Evolutionary conservation across 192 early-diverging fungal species (phyloP).

Genomic region (Linnemannia hyalina): DNA sequence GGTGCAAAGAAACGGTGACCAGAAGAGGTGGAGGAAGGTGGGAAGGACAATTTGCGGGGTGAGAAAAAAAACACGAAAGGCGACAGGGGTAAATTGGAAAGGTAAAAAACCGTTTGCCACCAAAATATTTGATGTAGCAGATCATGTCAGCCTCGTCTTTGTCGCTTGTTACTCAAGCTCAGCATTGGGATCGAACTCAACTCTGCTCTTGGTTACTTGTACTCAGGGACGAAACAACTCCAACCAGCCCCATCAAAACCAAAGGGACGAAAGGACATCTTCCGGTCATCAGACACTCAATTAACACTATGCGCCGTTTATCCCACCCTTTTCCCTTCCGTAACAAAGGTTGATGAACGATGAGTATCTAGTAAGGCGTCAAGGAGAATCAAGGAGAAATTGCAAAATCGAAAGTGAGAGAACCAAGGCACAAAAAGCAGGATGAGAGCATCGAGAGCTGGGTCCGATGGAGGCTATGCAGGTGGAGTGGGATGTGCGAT

Average conservation of each 20-base stretch:
- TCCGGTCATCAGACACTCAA: background rate
- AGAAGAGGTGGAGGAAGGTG: background rate
- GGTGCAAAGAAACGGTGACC: background rate
- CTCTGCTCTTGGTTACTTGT: background rate
- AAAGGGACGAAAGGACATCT: background rate
- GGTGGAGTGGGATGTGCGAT: background rate
- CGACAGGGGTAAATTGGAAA: background rate
- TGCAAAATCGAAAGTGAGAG: background rate
- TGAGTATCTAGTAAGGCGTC: background rate
- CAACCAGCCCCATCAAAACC: background rate
- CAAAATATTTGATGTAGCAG: background rate
- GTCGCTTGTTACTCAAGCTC: background rate
- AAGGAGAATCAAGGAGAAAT: background rate
- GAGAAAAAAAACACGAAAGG: background rate
- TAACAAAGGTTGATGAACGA: background rate
- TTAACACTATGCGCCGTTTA: background rate
- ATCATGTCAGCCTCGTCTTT: background rate
- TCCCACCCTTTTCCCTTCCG: background rate
- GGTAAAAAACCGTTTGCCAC: background rate
- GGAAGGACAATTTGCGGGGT: background rate
- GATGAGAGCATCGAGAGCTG: background rate
- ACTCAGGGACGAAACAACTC: background rate
- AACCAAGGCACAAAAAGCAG: background rate
- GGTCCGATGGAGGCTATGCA: background rate
- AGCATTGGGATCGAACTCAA: background rate